Base-by-base conservation (phyloP, 176 grass and related monocot genomes). In the Eragrostis nindensis region DNA sequence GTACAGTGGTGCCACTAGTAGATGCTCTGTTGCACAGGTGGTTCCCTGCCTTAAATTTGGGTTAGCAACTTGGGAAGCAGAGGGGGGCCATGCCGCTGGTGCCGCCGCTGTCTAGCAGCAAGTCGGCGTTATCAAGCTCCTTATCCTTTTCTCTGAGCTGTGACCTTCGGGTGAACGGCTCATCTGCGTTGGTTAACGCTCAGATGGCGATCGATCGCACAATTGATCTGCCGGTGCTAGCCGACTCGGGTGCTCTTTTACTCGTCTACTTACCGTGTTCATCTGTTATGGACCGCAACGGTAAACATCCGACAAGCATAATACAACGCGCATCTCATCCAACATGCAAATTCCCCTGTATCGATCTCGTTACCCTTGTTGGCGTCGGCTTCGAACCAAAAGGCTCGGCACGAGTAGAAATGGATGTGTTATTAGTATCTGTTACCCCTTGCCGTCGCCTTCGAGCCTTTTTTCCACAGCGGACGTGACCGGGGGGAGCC, bases 31-130 rank as follows among this genome's bases (percentile, higher is more conserved):
- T 32, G 22, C 13, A 16, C 8, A 9, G 43, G 42, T 24, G n/a
- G n/a, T 44, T 8, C 43, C 11, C n/a, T 70, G 11, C 42, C 11
- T 16, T 70, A 11, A 54, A 73, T 17, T 73, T 47, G 53, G 71
- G 11, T 32, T 74, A 49, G 71, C 71, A 74, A 74, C 18, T 74
- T 40, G 71, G 52, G 30, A 38, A 30, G 11, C 71, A 30, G n/a
- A n/a, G 25, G 11, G 12, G 32, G 32, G 32, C 32, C 32, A 1
- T 36, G 32, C 7, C 2, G 22, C 3, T 14, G 45, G 8, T 38
- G 7, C 50, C n/a, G 50, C 15, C 12, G 41, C 57, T 21, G 55
- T 36, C 74, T 63, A 36, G 32, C n/a, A n/a, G n/a, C 75, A 50
- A 78, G 75, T 78, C 75, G 60, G 49, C 30, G 29, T 55, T 3